Evolutionary conservation across 2,329 filamentous ascomycete genomes (phyloP), one percentile per base, ranked within the genome.

Genomic region (Botrytis squamosa): DNA sequence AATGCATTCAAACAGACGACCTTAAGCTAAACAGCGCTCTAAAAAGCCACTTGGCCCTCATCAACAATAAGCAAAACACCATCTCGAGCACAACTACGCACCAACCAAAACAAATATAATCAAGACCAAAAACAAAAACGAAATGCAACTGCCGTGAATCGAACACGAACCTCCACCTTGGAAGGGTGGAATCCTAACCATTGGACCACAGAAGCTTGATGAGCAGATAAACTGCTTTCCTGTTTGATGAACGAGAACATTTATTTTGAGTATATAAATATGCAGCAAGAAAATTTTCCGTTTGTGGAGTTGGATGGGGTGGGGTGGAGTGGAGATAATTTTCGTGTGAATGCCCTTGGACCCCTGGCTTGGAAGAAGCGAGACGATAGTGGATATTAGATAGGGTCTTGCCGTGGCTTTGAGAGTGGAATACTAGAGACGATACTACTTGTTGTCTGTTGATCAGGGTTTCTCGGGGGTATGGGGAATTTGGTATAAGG

Each of bases 121-220:
- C n/a, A n/a, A n/a, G n/a, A n/a, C n/a, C n/a, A n/a, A n/a, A n/a
- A n/a, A n/a, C n/a, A n/a, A n/a, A n/a, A n/a, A n/a, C n/a, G n/a
- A n/a, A 8, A 18, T 55, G 52, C 52, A 55, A 55, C 52, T 55
- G 52, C 52, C 40, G 42, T 29, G 33, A 46, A 60, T 71, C 40
- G 69, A 63, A 65, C 63, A 49, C 63, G n/a, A 36, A 65, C 63
- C 63, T 65, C 63, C 63, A 65, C 63, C 63, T 55, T 64, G 63
- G 63, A 65, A 65, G 63, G 63, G 63, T 65, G 63, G 63, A 65
- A 64, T 64, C 40, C 62, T 64, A 64, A 64, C 62, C 62, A 64
- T 64, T 64, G 62, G 62, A 64, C 62, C 63, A 65, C n/a, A 33
- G 63, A 65, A 65, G 63, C 63, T 36, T 55, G 18, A 1, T 4